Conservation (phyloP, 306 rosid genomes). For the Inga leiocalycina region DNA sequence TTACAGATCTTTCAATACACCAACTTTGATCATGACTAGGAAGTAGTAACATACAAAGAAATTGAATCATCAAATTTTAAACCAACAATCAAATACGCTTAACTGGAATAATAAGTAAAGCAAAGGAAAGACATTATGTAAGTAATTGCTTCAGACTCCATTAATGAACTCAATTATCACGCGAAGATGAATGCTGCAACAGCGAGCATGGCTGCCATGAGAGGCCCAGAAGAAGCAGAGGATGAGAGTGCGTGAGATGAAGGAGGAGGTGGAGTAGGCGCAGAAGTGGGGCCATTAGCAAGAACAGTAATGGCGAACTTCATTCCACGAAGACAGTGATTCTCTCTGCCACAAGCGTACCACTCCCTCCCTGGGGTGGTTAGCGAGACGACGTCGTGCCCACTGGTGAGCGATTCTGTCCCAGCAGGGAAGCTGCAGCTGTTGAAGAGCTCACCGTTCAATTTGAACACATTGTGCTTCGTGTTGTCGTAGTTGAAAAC, state of each 20-base stretch:
- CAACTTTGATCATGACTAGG: background rate
- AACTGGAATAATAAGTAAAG: too few relatives aligned
- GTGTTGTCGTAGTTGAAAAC: constrained; percentile 31
- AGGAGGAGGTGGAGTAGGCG: constrained; percentile 42
- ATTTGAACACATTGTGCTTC: constrained; percentile 39
- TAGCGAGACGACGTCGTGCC: constrained; percentile 26
- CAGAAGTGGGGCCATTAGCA: background rate
- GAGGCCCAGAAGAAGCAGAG: background rate
- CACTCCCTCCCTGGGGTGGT: constrained; percentile 35
- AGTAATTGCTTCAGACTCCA: too few relatives aligned
- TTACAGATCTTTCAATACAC: background rate
- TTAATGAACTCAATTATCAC: background rate
- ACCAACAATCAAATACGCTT: background rate
- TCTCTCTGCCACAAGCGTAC: constrained; percentile 28
- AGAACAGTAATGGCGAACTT: constrained; percentile 38
- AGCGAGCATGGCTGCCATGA: constrained; percentile 19
- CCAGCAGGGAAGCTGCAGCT: background rate
- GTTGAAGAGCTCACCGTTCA: constrained; percentile 28
- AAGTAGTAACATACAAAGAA: background rate
- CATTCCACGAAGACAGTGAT: constrained; percentile 39
- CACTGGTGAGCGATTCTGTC: background rate
- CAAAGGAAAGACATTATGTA: too few relatives aligned
- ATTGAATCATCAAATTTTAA: background rate
- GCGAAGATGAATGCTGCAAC: constrained; percentile 19
- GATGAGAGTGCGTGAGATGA: constrained; percentile 9